phyloP scores from a whole-genome alignment of 805 yeast species.

The Starmera amethionina region DNA sequence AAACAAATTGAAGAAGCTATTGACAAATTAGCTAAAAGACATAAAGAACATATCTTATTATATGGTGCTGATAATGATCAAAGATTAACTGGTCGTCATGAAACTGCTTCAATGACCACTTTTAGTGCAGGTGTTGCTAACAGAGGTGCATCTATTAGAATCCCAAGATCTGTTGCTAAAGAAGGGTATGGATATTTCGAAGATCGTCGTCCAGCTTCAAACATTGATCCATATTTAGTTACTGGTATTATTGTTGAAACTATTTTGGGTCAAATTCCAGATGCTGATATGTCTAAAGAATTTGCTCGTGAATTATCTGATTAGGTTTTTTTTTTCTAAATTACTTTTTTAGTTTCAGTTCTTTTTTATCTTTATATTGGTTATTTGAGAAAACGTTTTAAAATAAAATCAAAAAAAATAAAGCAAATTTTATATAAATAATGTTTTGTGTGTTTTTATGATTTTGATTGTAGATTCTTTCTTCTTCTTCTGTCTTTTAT shows the following conservation, averaged over 20 bases:
- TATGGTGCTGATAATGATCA: constrained; percentile 93
- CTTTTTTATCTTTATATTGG: background rate
- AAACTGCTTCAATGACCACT: constrained; percentile 87
- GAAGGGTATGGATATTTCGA: constrained; percentile 98
- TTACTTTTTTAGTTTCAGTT: background rate
- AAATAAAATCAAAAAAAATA: too few relatives aligned
- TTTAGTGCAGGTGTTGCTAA: constrained; percentile 98
- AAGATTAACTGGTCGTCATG: constrained; percentile 97
- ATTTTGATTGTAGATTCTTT: too few relatives aligned
- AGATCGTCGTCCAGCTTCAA: constrained; percentile 99
- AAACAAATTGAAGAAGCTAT: constrained; percentile 86
- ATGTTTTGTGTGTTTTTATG: too few relatives aligned
- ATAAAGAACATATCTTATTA: constrained; percentile 87
- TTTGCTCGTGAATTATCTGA: constrained; percentile 58
- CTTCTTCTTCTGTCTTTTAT: too few relatives aligned
- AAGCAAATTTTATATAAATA: too few relatives aligned
- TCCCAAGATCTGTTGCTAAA: constrained; percentile 97
- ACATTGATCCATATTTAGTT: constrained; percentile 97
- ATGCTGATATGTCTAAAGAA: constrained; percentile 91
- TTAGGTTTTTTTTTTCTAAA: constrained; percentile 5
- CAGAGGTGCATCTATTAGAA: constrained; percentile 98
- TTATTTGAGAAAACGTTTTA: background rate
- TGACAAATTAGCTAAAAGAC: constrained; percentile 91
- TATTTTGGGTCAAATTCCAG: constrained; percentile 87
- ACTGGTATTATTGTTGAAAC: constrained; percentile 98